phyloP scores from a whole-genome alignment of 2,329 filamentous ascomycete genomes.

The Talaromyces sp. region DNA sequence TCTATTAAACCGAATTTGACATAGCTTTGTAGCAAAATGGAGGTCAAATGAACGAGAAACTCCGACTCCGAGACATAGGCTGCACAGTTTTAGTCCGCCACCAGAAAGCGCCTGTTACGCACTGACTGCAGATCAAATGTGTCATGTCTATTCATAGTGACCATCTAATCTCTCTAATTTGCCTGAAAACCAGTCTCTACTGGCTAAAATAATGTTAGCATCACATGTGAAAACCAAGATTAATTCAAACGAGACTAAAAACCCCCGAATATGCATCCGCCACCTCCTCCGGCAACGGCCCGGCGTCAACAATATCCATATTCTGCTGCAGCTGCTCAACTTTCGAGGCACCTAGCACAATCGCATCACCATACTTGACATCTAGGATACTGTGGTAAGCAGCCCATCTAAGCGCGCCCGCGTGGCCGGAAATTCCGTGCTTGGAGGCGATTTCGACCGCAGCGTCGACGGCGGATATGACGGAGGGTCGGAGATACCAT shows the following conservation, averaged over 20 bases:
- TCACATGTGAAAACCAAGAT: background rate
- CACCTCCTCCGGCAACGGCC: background rate
- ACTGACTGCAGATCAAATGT: background rate
- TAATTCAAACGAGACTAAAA: background rate
- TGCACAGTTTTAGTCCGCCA: background rate
- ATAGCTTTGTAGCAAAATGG: too few relatives aligned
- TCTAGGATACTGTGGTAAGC: background rate
- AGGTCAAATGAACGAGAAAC: background rate
- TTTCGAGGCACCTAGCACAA: background rate
- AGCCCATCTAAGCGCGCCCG: background rate
- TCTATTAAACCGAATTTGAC: too few relatives aligned
- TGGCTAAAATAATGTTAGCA: background rate
- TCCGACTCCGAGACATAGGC: background rate
- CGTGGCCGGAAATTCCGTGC: background rate
- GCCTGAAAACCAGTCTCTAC: too few relatives aligned
- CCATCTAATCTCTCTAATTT: too few relatives aligned
- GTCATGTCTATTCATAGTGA: background rate
- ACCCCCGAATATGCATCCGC: background rate
- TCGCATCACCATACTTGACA: background rate
- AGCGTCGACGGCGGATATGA: conserved; percentile 1
- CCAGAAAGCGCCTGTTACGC: background rate
- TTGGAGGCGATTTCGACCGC: background rate
- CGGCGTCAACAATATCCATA: background rate
- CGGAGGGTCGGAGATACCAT: background rate
- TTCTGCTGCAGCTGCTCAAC: background rate